A percentile compares a stretch with the other conserved stretches of the same genome.
Evolutionary conservation across 2,329 filamentous ascomycete genomes (phyloP).

Genomic region (Fusarium sp.): DNA sequence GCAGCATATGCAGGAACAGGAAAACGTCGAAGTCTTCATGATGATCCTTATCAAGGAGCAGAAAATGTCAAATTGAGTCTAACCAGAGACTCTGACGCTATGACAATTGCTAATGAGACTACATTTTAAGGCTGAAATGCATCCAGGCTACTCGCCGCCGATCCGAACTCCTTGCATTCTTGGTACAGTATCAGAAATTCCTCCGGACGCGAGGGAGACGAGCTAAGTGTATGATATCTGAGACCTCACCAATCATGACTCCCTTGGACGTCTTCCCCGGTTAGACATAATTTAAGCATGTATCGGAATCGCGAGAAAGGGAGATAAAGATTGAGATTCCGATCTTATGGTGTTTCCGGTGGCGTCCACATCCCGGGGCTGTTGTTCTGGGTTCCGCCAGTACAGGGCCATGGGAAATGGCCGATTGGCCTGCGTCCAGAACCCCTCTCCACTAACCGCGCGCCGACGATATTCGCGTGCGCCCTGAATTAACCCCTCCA

Average conservation of each 20-base stretch:
- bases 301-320: conserved; percentile 10
- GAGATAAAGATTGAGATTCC: not conserved
- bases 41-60: not conserved
- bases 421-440: conserved; percentile 29
- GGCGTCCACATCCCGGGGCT: not conserved
- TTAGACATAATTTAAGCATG: not conserved
- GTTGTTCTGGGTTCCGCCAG: conserved; percentile 18
- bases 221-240: not conserved
- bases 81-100: not conserved
- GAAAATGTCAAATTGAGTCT: not conserved
- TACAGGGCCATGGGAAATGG: conserved; percentile 38
- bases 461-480: conserved; percentile 32
- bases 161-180: not conserved
- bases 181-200: not conserved
- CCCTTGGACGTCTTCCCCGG: not conserved
- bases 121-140: not conserved
- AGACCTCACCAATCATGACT: not conserved
- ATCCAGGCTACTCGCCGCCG: not conserved
- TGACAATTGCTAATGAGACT: conserved; percentile 10
- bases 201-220: not conserved
- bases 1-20: not conserved
- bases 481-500: conserved; percentile 30
- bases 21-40: not conserved
- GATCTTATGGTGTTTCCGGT: not conserved
- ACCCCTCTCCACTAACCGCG: conserved; percentile 31